Evolutionary conservation across 768 basidiomycete genomes (phyloP), one percentile per base, ranked within the genome.

Genomic region (Sarcodon aspratus): DNA sequence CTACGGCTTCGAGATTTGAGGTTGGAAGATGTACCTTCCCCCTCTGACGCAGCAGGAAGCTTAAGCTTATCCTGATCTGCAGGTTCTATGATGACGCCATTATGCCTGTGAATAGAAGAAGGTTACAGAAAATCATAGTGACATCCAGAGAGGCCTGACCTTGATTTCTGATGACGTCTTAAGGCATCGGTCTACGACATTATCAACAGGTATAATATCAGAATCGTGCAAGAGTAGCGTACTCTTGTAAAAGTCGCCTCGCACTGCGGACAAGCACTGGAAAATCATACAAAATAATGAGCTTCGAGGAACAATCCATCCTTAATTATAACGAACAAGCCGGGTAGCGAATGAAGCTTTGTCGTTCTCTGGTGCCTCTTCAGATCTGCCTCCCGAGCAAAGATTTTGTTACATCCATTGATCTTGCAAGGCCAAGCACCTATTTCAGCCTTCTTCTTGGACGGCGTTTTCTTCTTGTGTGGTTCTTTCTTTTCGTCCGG

Each of bases 351-450:
- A 66, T 88, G 85, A 44, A 74, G 63, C 62, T 85, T 88, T 18
- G 85, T 86, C 33, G 85, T 88, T 61, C 83, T 71, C 60, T 87
- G 85, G 61, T 88, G 85, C 57, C 85, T 62, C 69, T 86, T 87
- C 54, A 88, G 66, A 69, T 88, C 85, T 12, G 85, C 85, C 63
- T 88, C 85, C 47, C 85, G 74, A 43, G 82, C 85, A 59, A 88
- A 88, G 60, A 84, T 78, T 64, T 87, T 88, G 66, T 77, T 79
- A 66, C 85, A 88, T 32, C 83, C 85, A 59, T 80, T 76, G 60
- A 88, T 86, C 62, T 78, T 79, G 70, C 85, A 88, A 7, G 85
- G 83, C 85, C 85, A 88, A 44, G 79, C 60, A 7, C 76, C 74
- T 3, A 78, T 69, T 52, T 71, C 70, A 3, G 63, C 56, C 53